Conservation (phyloP, 192 early-diverging fungal genomes). For the Coemansia sp. region DNA sequence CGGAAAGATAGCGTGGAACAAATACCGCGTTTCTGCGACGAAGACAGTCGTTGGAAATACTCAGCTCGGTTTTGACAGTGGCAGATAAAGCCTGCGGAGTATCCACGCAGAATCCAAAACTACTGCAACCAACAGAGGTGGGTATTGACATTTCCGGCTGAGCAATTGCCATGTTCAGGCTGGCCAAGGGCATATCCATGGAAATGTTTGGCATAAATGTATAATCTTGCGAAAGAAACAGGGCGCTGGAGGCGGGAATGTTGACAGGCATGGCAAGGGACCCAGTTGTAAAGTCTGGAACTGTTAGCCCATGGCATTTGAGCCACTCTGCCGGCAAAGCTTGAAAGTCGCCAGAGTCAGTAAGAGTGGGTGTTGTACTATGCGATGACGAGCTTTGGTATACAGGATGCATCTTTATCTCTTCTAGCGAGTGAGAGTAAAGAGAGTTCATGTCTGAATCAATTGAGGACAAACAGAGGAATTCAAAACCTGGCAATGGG, state of each 20-base stretch:
- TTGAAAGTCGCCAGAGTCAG: not conserved
- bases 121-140: not conserved
- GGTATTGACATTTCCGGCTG: not conserved
- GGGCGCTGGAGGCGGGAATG: not conserved
- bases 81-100: not conserved
- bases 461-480: not conserved
- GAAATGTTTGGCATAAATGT: not conserved
- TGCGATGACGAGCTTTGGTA: not conserved
- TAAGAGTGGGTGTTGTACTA: not conserved
- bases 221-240: not conserved
- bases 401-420: not conserved
- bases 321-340: not conserved
- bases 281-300: not conserved
- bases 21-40: conserved; percentile 27
- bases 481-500: not conserved
- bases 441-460: not conserved
- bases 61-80: not conserved
- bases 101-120: not conserved
- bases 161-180: not conserved
- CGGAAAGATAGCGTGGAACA: conserved; percentile 17
- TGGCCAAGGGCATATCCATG: not conserved
- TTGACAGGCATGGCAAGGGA: not conserved
- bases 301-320: not conserved
- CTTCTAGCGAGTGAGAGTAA: not conserved
- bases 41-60: not conserved